Base-by-base conservation (phyloP, 495 filamentous ascomycete genomes). In the Aspergillus biplanus region DNA sequence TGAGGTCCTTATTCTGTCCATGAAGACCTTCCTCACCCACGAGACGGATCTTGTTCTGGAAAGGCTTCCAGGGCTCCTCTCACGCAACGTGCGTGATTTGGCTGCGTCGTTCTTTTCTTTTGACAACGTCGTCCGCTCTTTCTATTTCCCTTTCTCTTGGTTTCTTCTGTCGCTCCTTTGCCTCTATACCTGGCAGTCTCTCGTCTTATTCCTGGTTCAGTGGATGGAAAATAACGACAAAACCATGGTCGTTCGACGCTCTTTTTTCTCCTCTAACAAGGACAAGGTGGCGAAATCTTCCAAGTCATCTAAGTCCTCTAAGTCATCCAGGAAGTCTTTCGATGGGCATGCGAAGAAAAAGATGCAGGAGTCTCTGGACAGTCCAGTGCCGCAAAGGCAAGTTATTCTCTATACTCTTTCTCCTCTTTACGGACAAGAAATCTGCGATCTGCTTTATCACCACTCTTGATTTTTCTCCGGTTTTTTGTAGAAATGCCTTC, bases 231-330 rank as follows among this genome's bases (percentile, higher is more conserved):
- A 52, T 44, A 64, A 55, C 48, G 53, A 57, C 50, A 59, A 44
- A 37, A 42, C 58, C 16, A 65, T 64, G 61, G 47, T 52, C 27
- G 53, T 50, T 47, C 64, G 48, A 27, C 92, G 89, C 75, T 90
- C 90, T 74, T 92, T 90, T 68, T 93, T 93, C 81, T 80, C 82
- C 72, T 86, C 85, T 58, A 89, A 86, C 77, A 84, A 90, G 76
- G 87, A 55, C 49, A 58, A 90, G 63, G 89, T 89, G 73, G 87
- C 87, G 74, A 95, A 96, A 85, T 82, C 88, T 77, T 83, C 83
- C 79, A 92, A 87, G 78, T 81, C 80, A 68, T 63, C 83, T 73
- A 92, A 96, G 85, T 82, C 88, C 78, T 83, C 82, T 79, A 92
- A 87, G 79, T 80, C 80, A 69, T 63, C 84, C 74, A 92, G 87